Evolutionary conservation across 164 flowering plant species (phyloP).

Genomic region (Houttuynia cordata): DNA sequence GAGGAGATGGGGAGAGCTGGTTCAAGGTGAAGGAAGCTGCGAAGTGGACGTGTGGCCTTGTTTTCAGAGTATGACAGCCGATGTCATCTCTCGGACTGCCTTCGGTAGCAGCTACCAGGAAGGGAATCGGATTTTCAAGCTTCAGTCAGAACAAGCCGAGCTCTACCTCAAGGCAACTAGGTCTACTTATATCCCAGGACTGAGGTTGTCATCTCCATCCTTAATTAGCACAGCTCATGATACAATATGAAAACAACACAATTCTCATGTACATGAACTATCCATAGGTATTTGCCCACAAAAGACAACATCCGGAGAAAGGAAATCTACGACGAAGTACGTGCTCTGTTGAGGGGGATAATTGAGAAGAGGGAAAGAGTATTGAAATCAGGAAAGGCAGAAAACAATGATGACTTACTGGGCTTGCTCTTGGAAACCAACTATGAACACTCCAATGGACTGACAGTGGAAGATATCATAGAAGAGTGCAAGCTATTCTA

Average conservation of each 20-base stretch:
- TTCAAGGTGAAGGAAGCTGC: neutral
- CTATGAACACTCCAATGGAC: conserved; percentile 5
- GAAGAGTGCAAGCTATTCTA: conserved; percentile 28
- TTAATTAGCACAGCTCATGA: no score
- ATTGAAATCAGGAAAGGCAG: no score
- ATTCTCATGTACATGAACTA: no score
- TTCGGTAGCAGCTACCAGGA: conserved; percentile 10
- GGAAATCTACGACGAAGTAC: no score
- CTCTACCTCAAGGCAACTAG: neutral
- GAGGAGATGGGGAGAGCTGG: neutral
- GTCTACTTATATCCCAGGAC: conserved; percentile 1
- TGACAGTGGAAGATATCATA: conserved; percentile 29
- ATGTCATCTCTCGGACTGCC: neutral
- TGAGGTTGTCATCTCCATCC: neutral
- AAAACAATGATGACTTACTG: no score
- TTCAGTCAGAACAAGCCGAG: conserved; percentile 4
- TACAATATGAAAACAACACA: no score
- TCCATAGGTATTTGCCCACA: no score
- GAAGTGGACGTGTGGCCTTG: neutral
- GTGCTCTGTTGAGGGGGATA: no score
- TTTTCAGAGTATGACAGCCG: neutral
- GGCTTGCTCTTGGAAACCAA: no score
- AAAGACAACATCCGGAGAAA: no score
- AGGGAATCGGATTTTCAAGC: conserved; percentile 5
- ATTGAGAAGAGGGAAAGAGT: no score